phyloP scores from a whole-genome alignment of 495 filamentous ascomycete genomes.

The Penicillium coprophilum region DNA sequence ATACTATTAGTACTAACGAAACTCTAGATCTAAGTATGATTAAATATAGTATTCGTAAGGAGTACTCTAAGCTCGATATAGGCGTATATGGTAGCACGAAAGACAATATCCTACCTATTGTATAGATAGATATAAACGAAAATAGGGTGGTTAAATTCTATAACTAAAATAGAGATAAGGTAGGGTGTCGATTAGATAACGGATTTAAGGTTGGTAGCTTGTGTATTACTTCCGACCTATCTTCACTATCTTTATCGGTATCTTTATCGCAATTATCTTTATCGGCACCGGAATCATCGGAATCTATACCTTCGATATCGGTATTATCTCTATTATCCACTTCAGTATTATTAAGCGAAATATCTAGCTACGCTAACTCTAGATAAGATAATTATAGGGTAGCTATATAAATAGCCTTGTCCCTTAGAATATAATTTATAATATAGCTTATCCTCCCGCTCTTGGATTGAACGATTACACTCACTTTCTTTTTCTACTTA shows the following conservation, averaged over 20 bases:
- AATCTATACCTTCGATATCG: neutral
- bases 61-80: neutral
- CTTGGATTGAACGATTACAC: neutral
- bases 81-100: neutral
- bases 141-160: conserved; percentile 11
- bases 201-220: conserved; percentile 11
- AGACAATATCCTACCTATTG: neutral
- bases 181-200: conserved; percentile 8
- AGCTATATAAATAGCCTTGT: neutral
- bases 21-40: neutral
- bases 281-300: too few relatives aligned
- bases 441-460: neutral
- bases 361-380: too few relatives aligned
- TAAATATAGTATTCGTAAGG: neutral
- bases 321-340: neutral
- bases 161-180: conserved; percentile 11
- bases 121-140: conserved; percentile 8
- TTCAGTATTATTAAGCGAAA: neutral
- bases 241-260: neutral
- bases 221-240: conserved; percentile 5
- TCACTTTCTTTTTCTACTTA: neutral
- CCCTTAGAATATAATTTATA: neutral
- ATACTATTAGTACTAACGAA: conserved; percentile 2
- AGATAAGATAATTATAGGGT: neutral
- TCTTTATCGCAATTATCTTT: neutral